A percentile compares a stretch with the other conserved stretches of the same genome.
These are phyloP conservation scores for Acer saccharum DNA, from an alignment of 345 rosid species.

Conservation along the genomic window DNA sequence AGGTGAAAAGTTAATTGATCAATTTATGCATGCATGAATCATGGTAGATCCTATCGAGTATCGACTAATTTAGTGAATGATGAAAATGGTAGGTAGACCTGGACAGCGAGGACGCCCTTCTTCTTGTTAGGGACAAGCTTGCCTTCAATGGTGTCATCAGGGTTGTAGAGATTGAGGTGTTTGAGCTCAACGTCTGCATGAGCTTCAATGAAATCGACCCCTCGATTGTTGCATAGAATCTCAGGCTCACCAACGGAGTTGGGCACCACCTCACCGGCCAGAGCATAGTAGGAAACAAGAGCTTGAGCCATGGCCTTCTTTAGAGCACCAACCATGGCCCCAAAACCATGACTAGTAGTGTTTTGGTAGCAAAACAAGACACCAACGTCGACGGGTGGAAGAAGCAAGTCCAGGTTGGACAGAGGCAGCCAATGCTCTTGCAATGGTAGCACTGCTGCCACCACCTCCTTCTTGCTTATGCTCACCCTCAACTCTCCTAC, in stretches of 20 bases:
- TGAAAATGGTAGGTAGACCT: slow-evolving; percentile 43
- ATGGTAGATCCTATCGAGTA: too few relatives aligned
- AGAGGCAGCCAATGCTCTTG: slow-evolving; percentile 83
- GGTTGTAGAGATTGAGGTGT: slow-evolving; percentile 62
- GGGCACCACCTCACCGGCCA: slow-evolving; percentile 64
- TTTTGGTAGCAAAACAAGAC: slow-evolving; percentile 67
- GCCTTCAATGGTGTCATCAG: slow-evolving; percentile 63
- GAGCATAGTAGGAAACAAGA: slow-evolving; percentile 70
- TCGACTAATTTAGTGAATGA: too few relatives aligned
- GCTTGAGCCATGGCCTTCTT: slow-evolving; percentile 66
- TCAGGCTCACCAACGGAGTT: slow-evolving; percentile 75
- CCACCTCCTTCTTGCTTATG: slow-evolving; percentile 49
- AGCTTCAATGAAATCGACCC: slow-evolving; percentile 75
- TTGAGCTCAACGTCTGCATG: slow-evolving; percentile 54
- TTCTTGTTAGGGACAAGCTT: slow-evolving; percentile 62
- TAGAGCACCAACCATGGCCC: slow-evolving; percentile 37
- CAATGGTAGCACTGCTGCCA: slow-evolving; percentile 66
- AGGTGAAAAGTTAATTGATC: too few relatives aligned
- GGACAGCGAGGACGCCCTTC: slow-evolving; percentile 65
- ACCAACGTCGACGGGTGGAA: slow-evolving; percentile 64
- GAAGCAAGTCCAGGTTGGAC: slow-evolving; percentile 83
- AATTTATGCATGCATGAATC: too few relatives aligned
- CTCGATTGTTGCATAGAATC: slow-evolving; percentile 81
- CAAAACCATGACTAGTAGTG: slow-evolving; percentile 19
- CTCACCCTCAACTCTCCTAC: slow-evolving; percentile 35